phyloP scores from a whole-genome alignment of 106 monocot species.

The Dioscorea zingiberensis region DNA sequence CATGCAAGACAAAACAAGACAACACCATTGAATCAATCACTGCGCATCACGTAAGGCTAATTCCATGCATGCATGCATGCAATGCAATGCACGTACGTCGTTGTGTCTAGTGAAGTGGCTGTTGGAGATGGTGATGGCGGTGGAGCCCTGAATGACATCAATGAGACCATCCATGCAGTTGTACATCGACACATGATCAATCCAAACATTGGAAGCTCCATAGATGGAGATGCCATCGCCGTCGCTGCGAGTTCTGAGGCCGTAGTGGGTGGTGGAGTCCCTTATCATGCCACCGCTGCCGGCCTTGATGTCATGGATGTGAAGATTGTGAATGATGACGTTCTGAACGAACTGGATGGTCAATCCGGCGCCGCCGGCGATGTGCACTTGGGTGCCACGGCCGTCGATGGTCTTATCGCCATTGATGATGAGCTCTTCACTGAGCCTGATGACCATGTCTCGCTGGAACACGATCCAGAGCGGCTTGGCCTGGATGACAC shows the following conservation, averaged over 20 bases:
- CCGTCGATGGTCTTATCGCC: constrained; percentile 39
- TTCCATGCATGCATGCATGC: neutral
- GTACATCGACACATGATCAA: constrained; percentile 14
- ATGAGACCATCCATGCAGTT: constrained; percentile 8
- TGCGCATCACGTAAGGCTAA: neutral
- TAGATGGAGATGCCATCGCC: constrained; percentile 36
- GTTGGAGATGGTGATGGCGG: constrained; percentile 39
- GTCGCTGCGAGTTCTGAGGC: constrained; percentile 9
- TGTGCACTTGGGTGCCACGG: constrained; percentile 25
- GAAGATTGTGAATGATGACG: constrained; percentile 31
- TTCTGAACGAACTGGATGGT: constrained; percentile 22
- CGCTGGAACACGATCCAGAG: constrained; percentile 34
- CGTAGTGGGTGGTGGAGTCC: constrained; percentile 8
- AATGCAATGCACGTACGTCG: constrained; percentile 12
- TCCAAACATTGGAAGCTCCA: constrained; percentile 19
- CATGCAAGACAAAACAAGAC: neutral
- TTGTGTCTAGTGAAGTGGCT: constrained; percentile 26
- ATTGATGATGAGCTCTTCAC: constrained; percentile 19
- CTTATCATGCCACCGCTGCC: constrained; percentile 18
- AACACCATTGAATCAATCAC: neutral
- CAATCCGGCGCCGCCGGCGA: constrained; percentile 24
- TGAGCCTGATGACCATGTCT: constrained; percentile 28
- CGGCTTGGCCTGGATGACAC: constrained; percentile 13
- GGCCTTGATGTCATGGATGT: constrained; percentile 23
- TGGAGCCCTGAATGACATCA: constrained; percentile 11